Evolutionary conservation across 2,329 filamentous ascomycete species (phyloP), one percentile per base, ranked within the genome.

Genomic region (Leptographium procerum): DNA sequence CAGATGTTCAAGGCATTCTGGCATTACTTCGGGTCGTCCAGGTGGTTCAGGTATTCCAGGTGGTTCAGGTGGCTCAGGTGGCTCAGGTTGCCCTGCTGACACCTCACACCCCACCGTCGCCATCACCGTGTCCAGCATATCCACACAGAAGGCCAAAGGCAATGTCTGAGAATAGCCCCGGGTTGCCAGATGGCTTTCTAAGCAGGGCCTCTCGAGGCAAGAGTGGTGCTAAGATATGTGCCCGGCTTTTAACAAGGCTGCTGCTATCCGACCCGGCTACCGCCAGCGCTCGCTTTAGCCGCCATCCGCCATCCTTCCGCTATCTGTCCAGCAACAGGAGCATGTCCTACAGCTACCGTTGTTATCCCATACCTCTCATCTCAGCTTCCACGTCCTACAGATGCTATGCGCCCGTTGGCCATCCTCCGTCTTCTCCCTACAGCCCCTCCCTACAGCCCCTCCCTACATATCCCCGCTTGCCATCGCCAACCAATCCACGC

Each of bases 401-500:
- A 16, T 16, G 7, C n/a, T 43, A 43, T 16, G 19, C 26, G 26
- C 28, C 50, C 11, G 26, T 34, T 29, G 19, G n/a, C 51, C 34
- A n/a, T 52, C 14, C 19, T 5, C 19, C 52, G 22, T 40, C 52
- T 24, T 40, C 52, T 33, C 34, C 6, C 52, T 54, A 22, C 34
- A 9, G 28, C 28, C 48, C 24, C 13, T 51, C 28, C 16, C 8
- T 33, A 11, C 53, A 45, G 31, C 53, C 53, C 40, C 52, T 50
- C 24, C 50, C 40, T 51, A 14, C 43, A 45, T 14, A n/a, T 24
- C 52, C 33, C 36, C 40, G 29, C 31, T 54, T 34, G n/a, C 31
- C 29, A 40, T 11, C 16, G 8, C 52, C 59, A 58, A 59, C 62
- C 62, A 64, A 64, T 64, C 60, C 57, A 1, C 26, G 54, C 29